A percentile compares a stretch with the other conserved stretches of the same genome.
Conservation (phyloP, 2,329 filamentous ascomycete genomes). For the Fusarium brevicatenulatum region DNA sequence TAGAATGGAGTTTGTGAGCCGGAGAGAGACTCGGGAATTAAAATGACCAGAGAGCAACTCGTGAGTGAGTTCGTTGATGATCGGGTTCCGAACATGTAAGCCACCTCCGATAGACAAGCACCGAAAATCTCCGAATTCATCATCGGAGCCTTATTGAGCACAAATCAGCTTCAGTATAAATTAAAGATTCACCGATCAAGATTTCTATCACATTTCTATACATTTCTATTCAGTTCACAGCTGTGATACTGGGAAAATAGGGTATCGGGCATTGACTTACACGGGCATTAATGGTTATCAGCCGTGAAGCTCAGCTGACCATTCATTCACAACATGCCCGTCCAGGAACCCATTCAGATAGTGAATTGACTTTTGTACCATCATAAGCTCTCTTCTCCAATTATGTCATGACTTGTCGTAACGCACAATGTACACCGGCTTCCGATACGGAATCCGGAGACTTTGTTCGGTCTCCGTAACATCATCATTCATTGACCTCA, state of each 20-base stretch:
- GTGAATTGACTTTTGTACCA: not conserved
- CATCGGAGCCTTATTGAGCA: not conserved
- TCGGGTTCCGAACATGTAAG: conserved; percentile 34
- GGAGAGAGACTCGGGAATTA: not conserved
- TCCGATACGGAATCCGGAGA: conserved; percentile 34
- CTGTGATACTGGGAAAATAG: not conserved
- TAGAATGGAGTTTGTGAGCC: not conserved
- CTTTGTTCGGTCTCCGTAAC: conserved; percentile 32
- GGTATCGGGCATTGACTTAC: not conserved
- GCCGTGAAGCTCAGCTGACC: not conserved
- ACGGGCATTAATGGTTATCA: not conserved
- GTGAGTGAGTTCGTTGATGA: not conserved
- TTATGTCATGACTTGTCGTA: not conserved
- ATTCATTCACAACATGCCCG: not conserved
- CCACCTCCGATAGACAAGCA: not conserved
- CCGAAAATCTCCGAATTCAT: not conserved
- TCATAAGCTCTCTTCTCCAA: not conserved
- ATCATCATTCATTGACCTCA: conserved; percentile 5
- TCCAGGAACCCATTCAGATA: not conserved
- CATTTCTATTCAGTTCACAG: not conserved
- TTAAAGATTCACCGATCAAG: not conserved
- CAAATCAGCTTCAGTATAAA: not conserved
- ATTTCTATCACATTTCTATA: not conserved
- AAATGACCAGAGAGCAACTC: not conserved
- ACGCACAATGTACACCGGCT: conserved; percentile 15